These are phyloP conservation scores for Phaeosphaeriaceae sp. DNA, from an alignment of 2,329 filamentous ascomycete genomes.

Conservation along the genomic window DNA sequence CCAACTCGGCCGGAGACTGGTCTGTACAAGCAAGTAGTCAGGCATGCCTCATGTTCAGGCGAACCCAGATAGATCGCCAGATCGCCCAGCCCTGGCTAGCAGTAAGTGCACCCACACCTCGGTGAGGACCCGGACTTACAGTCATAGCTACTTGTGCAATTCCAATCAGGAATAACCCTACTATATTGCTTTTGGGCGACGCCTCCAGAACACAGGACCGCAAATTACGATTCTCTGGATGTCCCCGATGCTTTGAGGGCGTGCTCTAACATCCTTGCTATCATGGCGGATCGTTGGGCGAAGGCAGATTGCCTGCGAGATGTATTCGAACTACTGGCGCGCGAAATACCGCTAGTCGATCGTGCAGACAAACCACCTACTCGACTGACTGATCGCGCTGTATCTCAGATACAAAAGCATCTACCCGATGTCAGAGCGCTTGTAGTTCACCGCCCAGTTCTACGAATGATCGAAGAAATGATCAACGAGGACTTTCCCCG, in stretches of 20 bases:
- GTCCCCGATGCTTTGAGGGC: slow-evolving; percentile 46
- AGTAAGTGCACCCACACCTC: slow-evolving; percentile 9
- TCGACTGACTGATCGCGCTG: slow-evolving; percentile 18
- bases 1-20: slow-evolving; percentile 26
- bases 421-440: slow-evolving; percentile 16
- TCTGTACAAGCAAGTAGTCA: slow-evolving; percentile 27
- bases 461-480: slow-evolving; percentile 31
- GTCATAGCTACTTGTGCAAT: slow-evolving; percentile 26
- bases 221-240: slow-evolving; percentile 31
- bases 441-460: slow-evolving; percentile 23
- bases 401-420: slow-evolving; percentile 11
- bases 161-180: slow-evolving; percentile 46
- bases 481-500: slow-evolving; percentile 22
- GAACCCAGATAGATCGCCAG: slow-evolving; percentile 26
- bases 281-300: slow-evolving; percentile 47
- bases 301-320: slow-evolving; percentile 45
- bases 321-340: slow-evolving; percentile 43
- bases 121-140: slow-evolving; percentile 2
- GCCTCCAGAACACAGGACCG: slow-evolving; percentile 35
- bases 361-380: slow-evolving; percentile 18
- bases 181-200: slow-evolving; percentile 49
- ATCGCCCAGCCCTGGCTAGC: slow-evolving; percentile 29
- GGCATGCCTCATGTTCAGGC: slow-evolving; percentile 26
- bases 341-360: slow-evolving; percentile 27
- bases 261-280: slow-evolving; percentile 46